A percentile compares a stretch with the other conserved stretches of the same genome.
Conservation (phyloP, 768 basidiomycete genomes). For the Tulasnella sp. region DNA sequence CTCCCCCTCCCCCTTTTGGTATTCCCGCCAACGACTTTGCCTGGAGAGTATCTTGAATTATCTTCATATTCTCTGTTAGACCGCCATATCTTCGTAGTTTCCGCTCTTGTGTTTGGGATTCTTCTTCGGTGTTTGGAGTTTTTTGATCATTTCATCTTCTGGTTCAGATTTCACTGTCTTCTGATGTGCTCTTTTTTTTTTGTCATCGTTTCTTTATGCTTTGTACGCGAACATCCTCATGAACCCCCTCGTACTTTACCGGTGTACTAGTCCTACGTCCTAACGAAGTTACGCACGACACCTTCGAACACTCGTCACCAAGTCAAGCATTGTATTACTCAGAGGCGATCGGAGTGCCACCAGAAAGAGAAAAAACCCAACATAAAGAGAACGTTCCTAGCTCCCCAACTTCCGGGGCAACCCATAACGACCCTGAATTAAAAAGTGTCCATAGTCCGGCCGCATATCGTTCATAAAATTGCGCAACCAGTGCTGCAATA, state of each 20-base stretch:
- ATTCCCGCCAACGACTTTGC: neutral
- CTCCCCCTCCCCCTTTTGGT: neutral
- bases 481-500: neutral
- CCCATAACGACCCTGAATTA: neutral
- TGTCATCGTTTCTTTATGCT: neutral
- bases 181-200: neutral
- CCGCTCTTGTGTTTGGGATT: neutral
- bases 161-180: neutral
- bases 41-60: neutral
- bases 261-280: neutral
- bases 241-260: neutral
- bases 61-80: neutral
- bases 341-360: too few species aligned
- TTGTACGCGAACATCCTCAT: neutral
- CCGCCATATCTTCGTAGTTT: neutral
- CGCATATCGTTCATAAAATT: neutral
- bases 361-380: neutral
- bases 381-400: neutral
- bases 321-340: neutral
- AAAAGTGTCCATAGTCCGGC: neutral
- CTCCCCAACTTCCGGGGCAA: neutral
- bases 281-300: neutral
- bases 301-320: neutral
- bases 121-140: neutral
- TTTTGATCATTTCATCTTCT: neutral